A percentile compares a stretch with the other conserved stretches of the same genome.
phyloP scores from a whole-genome alignment of 495 filamentous ascomycete genomes.

The Lepidopterella palustris region DNA sequence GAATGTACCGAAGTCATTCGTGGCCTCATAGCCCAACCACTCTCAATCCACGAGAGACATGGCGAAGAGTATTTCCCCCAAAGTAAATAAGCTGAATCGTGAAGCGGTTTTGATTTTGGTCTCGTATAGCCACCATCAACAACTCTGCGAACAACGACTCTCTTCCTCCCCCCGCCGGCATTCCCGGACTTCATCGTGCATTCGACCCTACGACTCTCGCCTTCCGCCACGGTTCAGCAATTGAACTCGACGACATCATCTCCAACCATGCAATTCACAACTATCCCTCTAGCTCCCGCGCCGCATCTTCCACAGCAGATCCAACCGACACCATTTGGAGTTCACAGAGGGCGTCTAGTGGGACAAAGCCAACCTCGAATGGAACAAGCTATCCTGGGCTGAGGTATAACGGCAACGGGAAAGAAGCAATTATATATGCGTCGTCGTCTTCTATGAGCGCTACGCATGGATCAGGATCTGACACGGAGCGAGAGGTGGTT shows the following conservation, averaged over 20 bases:
- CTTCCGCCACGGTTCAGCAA: constrained; percentile 3
- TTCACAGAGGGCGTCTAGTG: constrained; percentile 7
- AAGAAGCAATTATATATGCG: constrained; percentile 7
- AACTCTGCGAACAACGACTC: constrained; percentile 1
- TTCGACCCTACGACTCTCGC: constrained; percentile 7
- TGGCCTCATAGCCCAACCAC: background rate
- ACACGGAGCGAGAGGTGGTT: constrained; percentile 4
- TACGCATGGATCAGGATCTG: constrained; percentile 16
- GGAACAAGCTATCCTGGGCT: constrained; percentile 11
- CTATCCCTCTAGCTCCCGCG: constrained; percentile 1
- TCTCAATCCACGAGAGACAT: background rate
- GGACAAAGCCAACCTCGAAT: constrained; percentile 16
- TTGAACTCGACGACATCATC: constrained; percentile 10
- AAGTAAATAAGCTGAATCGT: background rate
- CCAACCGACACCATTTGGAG: constrained; percentile 1
- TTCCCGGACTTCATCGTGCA: background rate
- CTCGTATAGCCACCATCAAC: constrained; percentile 10
- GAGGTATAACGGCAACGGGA: constrained; percentile 9
- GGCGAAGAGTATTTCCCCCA: background rate
- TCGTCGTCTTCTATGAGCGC: constrained; percentile 15
- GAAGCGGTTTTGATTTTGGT: constrained; percentile 2
- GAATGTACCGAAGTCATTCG: background rate
- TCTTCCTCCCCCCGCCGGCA: background rate
- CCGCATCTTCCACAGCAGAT: constrained; percentile 1
- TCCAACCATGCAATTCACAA: constrained; percentile 1